These are phyloP conservation scores for Setaria italica DNA, from an alignment of 202 grass and related monocot species.

Conservation along the genomic window DNA sequence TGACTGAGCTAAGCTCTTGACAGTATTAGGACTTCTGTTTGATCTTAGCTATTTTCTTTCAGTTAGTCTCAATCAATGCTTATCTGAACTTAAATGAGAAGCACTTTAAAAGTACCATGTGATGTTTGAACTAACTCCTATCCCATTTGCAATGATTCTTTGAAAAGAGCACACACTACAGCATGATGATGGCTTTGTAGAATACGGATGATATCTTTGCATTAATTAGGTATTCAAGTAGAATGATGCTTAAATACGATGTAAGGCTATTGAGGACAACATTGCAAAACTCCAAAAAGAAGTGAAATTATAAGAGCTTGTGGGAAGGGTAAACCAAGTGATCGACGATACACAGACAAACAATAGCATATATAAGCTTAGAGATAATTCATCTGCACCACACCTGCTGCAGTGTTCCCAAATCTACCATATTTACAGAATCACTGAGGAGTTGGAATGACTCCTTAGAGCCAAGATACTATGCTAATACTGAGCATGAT, in stretches of 20 bases:
- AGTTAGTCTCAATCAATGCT: conserved; percentile 1
- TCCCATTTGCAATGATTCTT: neutral
- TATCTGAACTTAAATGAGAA: neutral
- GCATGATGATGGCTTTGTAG: neutral
- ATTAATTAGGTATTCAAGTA: neutral
- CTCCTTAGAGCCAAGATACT: neutral
- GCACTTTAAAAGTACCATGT: neutral
- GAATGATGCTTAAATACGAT: neutral
- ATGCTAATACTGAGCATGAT: conserved; percentile 8
- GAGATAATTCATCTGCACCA: neutral
- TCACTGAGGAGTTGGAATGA: neutral
- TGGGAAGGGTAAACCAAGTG: neutral
- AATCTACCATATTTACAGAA: neutral
- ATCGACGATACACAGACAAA: neutral
- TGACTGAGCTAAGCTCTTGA: neutral
- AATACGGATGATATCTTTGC: conserved; percentile 1
- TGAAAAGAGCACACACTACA: neutral
- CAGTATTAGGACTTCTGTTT: neutral
- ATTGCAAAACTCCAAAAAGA: neutral
- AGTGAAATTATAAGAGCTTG: neutral
- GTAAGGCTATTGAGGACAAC: neutral
- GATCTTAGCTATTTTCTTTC: neutral
- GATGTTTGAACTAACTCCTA: conserved; percentile 23
- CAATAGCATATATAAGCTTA: neutral
- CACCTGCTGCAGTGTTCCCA: neutral